Percentiles rank a stretch among this genome's conserved stretches.
Evolutionary conservation across 139 green algal genomes (phyloP).

Genomic region (Micractinium conductrix): DNA sequence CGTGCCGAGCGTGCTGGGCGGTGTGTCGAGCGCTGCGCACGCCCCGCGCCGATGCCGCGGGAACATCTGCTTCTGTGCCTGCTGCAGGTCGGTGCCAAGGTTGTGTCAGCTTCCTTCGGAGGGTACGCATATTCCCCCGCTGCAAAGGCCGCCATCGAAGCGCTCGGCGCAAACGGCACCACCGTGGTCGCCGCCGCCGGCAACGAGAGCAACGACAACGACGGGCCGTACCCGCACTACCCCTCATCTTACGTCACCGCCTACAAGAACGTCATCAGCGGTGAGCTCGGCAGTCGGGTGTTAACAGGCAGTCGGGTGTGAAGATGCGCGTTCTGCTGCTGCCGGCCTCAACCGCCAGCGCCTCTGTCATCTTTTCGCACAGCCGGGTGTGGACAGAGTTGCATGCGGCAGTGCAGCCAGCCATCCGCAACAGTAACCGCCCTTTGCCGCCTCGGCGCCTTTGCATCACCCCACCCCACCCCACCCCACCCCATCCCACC

Average conservation of each 20-base stretch:
- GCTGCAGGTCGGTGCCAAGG: background rate
- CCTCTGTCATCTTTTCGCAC: background rate
- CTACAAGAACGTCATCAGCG: too few relatives aligned
- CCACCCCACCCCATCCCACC: conserved; percentile 5
- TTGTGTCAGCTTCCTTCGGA: background rate
- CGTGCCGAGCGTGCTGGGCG: too few relatives aligned
- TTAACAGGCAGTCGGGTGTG: too few relatives aligned
- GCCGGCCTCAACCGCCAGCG: too few relatives aligned
- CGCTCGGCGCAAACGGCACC: background rate
- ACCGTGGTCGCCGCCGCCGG: background rate
- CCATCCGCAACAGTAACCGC: background rate
- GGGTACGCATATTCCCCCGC: background rate
- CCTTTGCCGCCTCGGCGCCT: background rate
- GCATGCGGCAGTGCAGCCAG: too few relatives aligned
- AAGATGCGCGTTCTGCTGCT: background rate
- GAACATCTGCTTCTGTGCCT: background rate
- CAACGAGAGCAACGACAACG: background rate
- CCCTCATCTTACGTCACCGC: too few relatives aligned
- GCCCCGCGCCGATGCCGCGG: background rate
- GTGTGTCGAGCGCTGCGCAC: background rate
- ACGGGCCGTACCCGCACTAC: background rate
- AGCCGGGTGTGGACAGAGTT: too few relatives aligned
- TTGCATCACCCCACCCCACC: background rate
- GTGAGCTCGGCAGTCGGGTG: too few relatives aligned
- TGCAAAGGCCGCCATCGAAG: background rate